These are phyloP conservation scores for Rhynchosporium secalis DNA, from an alignment of 2,329 filamentous ascomycete species.

Conservation along the genomic window DNA sequence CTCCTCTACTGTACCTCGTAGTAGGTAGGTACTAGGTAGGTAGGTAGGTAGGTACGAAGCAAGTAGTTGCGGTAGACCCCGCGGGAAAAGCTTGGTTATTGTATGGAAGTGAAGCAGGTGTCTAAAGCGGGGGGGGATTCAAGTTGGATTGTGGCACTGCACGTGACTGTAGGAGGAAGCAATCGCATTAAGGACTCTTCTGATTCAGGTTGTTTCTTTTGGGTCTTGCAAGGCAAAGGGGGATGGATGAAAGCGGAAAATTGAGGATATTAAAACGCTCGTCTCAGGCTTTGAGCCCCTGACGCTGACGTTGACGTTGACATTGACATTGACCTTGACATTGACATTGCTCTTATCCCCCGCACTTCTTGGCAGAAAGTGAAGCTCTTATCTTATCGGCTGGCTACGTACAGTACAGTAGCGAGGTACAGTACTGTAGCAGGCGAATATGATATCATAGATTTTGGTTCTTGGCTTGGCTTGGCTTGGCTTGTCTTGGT, in stretches of 20 bases:
- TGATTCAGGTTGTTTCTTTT: background rate
- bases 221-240: background rate
- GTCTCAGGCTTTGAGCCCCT: too few species aligned
- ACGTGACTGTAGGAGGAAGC: too few species aligned
- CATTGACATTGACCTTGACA: background rate
- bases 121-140: background rate
- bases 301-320: too few species aligned
- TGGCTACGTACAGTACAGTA: background rate
- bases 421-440: too few species aligned
- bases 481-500: background rate
- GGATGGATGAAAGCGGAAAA: background rate
- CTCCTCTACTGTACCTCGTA: too few species aligned
- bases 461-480: background rate
- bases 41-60: conserved; percentile 15
- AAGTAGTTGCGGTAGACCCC: conserved; percentile 11
- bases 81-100: conserved; percentile 16
- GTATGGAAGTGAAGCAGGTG: background rate
- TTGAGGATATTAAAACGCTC: too few species aligned
- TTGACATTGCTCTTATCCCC: conserved; percentile 12
- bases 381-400: conserved; percentile 14
- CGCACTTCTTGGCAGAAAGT: conserved; percentile 12
- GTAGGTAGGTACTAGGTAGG: too few species aligned
- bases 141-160: too few species aligned
- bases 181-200: too few species aligned
- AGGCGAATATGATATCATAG: background rate